Conservation (phyloP, 2,329 filamentous ascomycete genomes). For the Blastomyces parvus region DNA sequence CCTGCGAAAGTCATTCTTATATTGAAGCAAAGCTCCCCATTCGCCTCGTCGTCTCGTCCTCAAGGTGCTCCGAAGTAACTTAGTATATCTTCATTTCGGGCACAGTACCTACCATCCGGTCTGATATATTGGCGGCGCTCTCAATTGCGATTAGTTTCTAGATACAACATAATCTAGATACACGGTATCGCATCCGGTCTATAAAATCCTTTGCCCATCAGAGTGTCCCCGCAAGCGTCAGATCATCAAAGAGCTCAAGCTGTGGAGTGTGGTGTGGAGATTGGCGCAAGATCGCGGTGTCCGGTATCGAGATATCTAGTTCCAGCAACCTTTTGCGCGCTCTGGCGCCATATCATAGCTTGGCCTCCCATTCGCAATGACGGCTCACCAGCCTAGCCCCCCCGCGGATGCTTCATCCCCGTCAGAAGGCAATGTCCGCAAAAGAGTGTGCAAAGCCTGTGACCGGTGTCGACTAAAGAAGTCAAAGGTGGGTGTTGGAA, state of each 20-base stretch:
- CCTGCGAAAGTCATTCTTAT: neutral
- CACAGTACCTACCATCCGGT: neutral
- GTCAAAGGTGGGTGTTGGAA: constrained; percentile 49
- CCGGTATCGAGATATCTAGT: constrained; percentile 1
- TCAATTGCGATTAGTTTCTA: neutral
- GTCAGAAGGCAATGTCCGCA: constrained; percentile 41
- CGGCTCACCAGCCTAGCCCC: constrained; percentile 30
- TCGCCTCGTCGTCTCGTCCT: neutral
- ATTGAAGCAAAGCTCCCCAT: neutral
- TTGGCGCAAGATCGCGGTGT: neutral
- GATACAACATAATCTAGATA: neutral
- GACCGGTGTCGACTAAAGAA: constrained; percentile 58
- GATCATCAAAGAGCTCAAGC: neutral
- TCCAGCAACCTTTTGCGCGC: neutral
- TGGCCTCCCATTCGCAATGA: constrained; percentile 21
- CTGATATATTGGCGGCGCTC: neutral
- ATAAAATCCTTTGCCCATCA: neutral
- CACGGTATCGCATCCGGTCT: neutral
- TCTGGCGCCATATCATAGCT: neutral
- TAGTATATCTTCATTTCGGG: neutral
- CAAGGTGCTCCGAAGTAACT: neutral
- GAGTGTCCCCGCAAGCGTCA: neutral
- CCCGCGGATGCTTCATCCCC: constrained; percentile 31
- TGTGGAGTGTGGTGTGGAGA: neutral
- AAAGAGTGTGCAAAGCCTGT: constrained; percentile 58